These are phyloP conservation scores for Tricholoma hemisulphureum DNA, from an alignment of 768 basidiomycete genomes.

Conservation along the genomic window DNA sequence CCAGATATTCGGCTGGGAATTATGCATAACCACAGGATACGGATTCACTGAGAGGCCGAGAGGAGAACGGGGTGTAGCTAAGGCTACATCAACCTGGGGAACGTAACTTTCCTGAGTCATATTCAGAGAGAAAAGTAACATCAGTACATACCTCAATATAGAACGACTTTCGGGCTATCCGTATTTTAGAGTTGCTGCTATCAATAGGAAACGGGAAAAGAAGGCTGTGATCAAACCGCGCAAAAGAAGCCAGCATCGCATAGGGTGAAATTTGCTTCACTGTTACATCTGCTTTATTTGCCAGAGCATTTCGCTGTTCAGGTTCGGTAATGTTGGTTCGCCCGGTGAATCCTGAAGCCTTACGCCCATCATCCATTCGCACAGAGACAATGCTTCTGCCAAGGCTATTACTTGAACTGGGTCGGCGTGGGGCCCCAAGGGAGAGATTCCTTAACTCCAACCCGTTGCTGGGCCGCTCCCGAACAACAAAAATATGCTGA, in stretches of 20 bases:
- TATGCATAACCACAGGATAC: slow-evolving; percentile 24
- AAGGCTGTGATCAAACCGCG: background rate
- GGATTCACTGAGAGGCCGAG: slow-evolving; percentile 21
- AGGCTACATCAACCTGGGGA: slow-evolving; percentile 17
- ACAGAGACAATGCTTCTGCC: slow-evolving; percentile 10
- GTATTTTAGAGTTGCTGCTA: slow-evolving; percentile 34
- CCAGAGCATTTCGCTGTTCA: slow-evolving; percentile 11
- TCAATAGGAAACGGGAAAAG: slow-evolving; percentile 46
- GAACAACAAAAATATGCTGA: slow-evolving; percentile 25
- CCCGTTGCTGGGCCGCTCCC: slow-evolving; percentile 9
- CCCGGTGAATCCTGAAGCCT: slow-evolving; percentile 10
- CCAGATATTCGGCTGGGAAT: slow-evolving; percentile 5
- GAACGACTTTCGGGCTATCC: slow-evolving; percentile 53
- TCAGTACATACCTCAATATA: slow-evolving; percentile 44
- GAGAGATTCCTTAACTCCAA: background rate
- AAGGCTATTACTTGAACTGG: slow-evolving; percentile 2
- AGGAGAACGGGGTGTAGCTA: slow-evolving; percentile 7
- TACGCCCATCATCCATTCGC: slow-evolving; percentile 24
- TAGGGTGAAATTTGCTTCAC: slow-evolving; percentile 8
- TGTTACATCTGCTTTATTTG: slow-evolving; percentile 13
- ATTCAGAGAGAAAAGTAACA: background rate
- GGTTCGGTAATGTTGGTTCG: slow-evolving; percentile 13
- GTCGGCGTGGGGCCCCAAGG: slow-evolving; percentile 10
- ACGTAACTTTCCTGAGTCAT: background rate
- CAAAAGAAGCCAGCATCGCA: slow-evolving; percentile 7